phyloP scores from a whole-genome alignment of 106 monocot species.

The Xerophyta viscosa region DNA sequence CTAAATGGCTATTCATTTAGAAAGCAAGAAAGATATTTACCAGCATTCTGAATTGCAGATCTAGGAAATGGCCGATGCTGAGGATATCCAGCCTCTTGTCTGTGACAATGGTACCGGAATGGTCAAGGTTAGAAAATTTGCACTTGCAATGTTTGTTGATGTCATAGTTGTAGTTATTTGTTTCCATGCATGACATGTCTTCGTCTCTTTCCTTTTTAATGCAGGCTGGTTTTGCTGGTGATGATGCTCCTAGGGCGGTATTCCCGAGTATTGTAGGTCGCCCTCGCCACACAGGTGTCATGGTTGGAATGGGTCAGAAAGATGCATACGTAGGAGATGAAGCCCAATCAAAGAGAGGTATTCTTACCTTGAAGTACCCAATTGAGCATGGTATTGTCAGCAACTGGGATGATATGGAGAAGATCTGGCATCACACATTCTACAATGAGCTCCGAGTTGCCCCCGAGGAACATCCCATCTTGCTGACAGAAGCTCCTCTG shows the following conservation, averaged over 20 bases:
- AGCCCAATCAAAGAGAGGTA: conserved; percentile 25
- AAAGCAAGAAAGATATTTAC: background rate
- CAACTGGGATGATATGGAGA: conserved; percentile 34
- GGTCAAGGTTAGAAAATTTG: conserved; percentile 9
- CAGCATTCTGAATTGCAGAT: background rate
- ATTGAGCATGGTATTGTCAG: conserved; percentile 25
- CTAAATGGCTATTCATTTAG: background rate
- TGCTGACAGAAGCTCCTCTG: conserved; percentile 25
- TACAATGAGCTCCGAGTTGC: conserved; percentile 29
- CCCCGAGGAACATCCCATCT: conserved; percentile 25
- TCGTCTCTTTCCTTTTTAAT: background rate
- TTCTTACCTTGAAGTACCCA: conserved; percentile 22
- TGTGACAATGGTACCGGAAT: conserved; percentile 21
- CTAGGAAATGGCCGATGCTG: conserved; percentile 12
- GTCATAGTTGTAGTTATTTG: no score
- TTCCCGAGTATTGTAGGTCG: conserved; percentile 25
- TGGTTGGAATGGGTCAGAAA: conserved; percentile 31
- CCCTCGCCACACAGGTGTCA: conserved; percentile 26
- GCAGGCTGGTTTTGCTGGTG: conserved; percentile 28
- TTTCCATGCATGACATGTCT: background rate
- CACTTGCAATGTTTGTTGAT: background rate
- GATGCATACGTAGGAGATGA: conserved; percentile 29
- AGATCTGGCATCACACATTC: conserved; percentile 28
- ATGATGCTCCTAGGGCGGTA: conserved; percentile 30
- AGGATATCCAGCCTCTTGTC: conserved; percentile 21